Conservation (phyloP, 352 stramenopile genomes). For the Albugo candida region DNA sequence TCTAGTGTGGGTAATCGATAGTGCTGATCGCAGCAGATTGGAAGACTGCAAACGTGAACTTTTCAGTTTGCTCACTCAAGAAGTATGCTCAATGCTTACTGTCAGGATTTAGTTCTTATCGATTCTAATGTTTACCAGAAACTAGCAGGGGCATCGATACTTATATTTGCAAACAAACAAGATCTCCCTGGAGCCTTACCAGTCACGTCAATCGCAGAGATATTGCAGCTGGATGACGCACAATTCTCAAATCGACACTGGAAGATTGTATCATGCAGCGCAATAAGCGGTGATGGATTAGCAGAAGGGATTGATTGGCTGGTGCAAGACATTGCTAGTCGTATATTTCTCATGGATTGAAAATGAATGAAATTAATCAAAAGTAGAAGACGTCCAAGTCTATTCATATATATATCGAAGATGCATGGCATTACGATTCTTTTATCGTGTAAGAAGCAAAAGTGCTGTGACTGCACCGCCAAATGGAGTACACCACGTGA, state of each 20-base stretch:
- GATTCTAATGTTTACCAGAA: constrained; percentile 47
- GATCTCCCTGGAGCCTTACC: constrained; percentile 87
- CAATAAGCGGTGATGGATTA: constrained; percentile 87
- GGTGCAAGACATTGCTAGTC: constrained; percentile 87
- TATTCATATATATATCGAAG: too few species aligned
- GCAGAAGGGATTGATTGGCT: constrained; percentile 96
- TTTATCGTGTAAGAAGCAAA: too few species aligned
- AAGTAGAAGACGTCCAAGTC: too few species aligned
- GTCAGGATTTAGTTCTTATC: background rate
- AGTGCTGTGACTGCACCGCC: too few species aligned
- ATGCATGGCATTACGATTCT: too few species aligned
- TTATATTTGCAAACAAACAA: constrained; percentile 99
- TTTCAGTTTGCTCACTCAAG: constrained; percentile 55
- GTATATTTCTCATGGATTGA: constrained; percentile 90
- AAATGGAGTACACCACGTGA: too few species aligned
- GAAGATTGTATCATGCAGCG: constrained; percentile 20
- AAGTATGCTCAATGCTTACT: background rate
- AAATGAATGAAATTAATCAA: background rate
- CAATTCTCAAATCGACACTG: constrained; percentile 75
- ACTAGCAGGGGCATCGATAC: constrained; percentile 92
- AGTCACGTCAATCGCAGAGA: constrained; percentile 79
- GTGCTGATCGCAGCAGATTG: constrained; percentile 83
- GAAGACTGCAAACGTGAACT: constrained; percentile 88
- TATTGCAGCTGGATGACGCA: constrained; percentile 62
- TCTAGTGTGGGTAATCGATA: constrained; percentile 98